These are phyloP conservation scores for Yarrowia divulgata DNA, from an alignment of 805 yeast genomes.

Conservation along the genomic window DNA sequence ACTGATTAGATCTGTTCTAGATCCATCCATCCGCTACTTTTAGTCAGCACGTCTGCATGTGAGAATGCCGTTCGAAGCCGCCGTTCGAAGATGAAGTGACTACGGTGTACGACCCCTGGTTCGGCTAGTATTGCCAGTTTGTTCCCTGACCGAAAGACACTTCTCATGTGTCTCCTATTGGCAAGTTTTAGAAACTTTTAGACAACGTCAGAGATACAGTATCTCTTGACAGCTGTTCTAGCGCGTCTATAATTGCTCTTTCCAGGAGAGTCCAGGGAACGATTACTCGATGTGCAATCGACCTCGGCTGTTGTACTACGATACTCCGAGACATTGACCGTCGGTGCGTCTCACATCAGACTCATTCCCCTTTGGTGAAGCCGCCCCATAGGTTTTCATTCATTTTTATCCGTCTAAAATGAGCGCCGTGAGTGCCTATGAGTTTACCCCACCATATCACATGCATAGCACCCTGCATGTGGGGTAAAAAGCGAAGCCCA, in stretches of 20 bases:
- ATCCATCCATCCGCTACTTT: no score
- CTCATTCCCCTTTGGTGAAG: not conserved
- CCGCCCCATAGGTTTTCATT: not conserved
- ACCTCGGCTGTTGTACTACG: not conserved
- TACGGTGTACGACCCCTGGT: no score
- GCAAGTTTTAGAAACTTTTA: not conserved
- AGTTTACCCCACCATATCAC: constrained; percentile 19
- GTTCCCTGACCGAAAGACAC: no score
- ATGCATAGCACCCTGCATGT: constrained; percentile 35
- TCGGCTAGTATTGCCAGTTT: not conserved
- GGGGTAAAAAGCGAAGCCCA: not conserved
- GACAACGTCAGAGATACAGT: not conserved
- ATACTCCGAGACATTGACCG: constrained; percentile 6
- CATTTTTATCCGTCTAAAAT: no score
- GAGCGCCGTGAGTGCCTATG: not conserved
- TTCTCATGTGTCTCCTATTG: no score
- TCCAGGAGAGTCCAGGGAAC: not conserved
- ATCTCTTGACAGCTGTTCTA: not conserved
- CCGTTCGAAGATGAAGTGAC: no score
- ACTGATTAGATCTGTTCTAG: no score
- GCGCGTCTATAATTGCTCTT: constrained; percentile 9
- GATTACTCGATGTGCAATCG: not conserved
- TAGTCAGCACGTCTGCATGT: not conserved
- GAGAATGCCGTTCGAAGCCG: not conserved
- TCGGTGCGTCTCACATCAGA: not conserved